Evolutionary conservation across 805 yeast genomes (phyloP), one percentile per base, ranked within the genome.

Genomic region (Myxozyma neglecta): DNA sequence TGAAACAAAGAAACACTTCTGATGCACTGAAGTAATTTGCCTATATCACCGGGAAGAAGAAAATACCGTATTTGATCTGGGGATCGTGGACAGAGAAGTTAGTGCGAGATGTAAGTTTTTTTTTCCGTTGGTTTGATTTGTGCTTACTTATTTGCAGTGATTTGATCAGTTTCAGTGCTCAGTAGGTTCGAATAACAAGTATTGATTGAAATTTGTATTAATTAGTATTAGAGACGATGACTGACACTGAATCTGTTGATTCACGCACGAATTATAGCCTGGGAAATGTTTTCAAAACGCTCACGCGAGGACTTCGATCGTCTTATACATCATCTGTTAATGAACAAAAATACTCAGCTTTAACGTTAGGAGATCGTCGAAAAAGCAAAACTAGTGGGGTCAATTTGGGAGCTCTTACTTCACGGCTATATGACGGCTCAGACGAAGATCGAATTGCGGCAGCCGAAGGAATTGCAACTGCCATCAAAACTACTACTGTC

Each of bases 401-500:
- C 29, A 53, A 51, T 42, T 45, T 54, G n/a, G 63, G 45, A 29
- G 40, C 18, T 14, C 18, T 59, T 34, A 43, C 61, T 6, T 32
- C 59, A 14, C 53, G 58, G 6, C 42, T 60, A 6, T 47, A 58
- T 13, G 35, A 43, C 51, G 48, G 54, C 2, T 52, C 74, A 1
- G 64, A 70, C n/a, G 68, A 73, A 40, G 75, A 74, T 20, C 69
- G 75, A 29, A 69, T 75, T 1, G 76, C 80, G 1, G 85, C 88
- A 0, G 85, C 88, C 0, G 76, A 76, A 1, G 73, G 79, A 20
- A 73, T 90, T 46, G 74, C 81, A 6, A 79, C 79, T 1, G 76
- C 83, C 2, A 72, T 89, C 1, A 80, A 80, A 24, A 81, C 79
- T 52, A 80, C 79, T 53, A 76, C 85, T 2, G 79, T 85, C 1